Percentiles rank a stretch among this genome's conserved stretches.
These are phyloP conservation scores for Solanum peruvianum DNA, from an alignment of 257 asterid species.

Conservation along the genomic window DNA sequence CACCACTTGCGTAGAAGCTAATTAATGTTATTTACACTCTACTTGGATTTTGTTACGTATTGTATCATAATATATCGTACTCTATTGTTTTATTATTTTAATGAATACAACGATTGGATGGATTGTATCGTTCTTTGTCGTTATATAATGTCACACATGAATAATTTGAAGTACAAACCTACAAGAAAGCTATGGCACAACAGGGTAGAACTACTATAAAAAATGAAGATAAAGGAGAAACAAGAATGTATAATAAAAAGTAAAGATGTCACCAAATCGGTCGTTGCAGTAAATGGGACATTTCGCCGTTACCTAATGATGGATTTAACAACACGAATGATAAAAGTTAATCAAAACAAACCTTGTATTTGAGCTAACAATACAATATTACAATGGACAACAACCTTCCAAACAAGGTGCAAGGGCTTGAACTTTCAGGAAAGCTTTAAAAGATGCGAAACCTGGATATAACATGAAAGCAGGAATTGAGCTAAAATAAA, in stretches of 20 bases:
- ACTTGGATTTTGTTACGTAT: neutral
- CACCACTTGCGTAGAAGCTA: neutral
- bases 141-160: neutral
- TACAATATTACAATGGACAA: neutral
- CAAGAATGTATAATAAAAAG: neutral
- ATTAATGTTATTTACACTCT: neutral
- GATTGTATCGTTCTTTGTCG: neutral
- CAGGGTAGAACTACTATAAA: neutral
- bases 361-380: neutral
- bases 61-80: neutral
- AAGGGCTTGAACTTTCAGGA: neutral
- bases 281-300: neutral
- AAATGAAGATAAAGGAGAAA: neutral
- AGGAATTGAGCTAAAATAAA: neutral
- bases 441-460: neutral
- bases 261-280: neutral
- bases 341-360: neutral
- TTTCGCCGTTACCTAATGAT: neutral
- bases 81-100: neutral
- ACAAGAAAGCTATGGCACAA: neutral
- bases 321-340: neutral
- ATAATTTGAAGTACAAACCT: neutral
- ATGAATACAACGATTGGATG: neutral
- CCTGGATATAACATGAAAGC: neutral
- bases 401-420: neutral